These are phyloP conservation scores for Yamadazyma pseudoaaseri DNA, from an alignment of 1,139 yeast species.

Conservation along the genomic window DNA sequence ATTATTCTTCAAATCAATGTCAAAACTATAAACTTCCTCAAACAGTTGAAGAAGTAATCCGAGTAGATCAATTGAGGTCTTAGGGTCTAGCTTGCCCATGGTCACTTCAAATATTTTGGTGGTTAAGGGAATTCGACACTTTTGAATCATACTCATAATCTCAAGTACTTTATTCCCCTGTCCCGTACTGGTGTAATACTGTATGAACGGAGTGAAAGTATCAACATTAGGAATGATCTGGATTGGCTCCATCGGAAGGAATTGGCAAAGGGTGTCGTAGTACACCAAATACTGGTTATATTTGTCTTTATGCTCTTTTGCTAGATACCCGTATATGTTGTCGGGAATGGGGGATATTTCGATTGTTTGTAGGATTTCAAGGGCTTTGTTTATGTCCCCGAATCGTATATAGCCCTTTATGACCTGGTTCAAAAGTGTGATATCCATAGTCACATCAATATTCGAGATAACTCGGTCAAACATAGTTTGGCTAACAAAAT, in stretches of 20 bases:
- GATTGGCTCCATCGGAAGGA: conserved; percentile 18
- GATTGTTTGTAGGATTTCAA: conserved; percentile 6
- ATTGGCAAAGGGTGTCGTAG: conserved; percentile 24
- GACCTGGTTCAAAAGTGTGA: conserved; percentile 18
- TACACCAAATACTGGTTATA: conserved; percentile 19
- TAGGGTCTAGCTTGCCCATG: conserved; percentile 8
- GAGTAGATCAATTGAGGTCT: conserved; percentile 14
- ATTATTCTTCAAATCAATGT: conserved; percentile 17
- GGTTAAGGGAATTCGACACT: conserved; percentile 24
- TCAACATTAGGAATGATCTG: conserved; percentile 23
- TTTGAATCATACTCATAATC: conserved; percentile 14
- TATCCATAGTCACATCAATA: conserved; percentile 15
- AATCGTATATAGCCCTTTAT: conserved; percentile 15
- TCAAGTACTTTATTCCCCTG: neutral
- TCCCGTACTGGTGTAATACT: conserved; percentile 13
- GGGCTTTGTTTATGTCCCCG: conserved; percentile 14
- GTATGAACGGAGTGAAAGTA: conserved; percentile 26
- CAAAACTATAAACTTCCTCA: conserved; percentile 19
- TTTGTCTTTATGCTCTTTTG: conserved; percentile 17
- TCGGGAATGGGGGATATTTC: conserved; percentile 5
- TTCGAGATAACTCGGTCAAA: conserved; percentile 6
- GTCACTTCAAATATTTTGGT: conserved; percentile 22
- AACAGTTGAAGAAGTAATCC: conserved; percentile 10
- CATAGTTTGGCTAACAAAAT: conserved; percentile 2
- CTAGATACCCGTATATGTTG: conserved; percentile 15